phyloP scores from a whole-genome alignment of 2,329 filamentous ascomycete species.

The Hypocrella siamensis region DNA sequence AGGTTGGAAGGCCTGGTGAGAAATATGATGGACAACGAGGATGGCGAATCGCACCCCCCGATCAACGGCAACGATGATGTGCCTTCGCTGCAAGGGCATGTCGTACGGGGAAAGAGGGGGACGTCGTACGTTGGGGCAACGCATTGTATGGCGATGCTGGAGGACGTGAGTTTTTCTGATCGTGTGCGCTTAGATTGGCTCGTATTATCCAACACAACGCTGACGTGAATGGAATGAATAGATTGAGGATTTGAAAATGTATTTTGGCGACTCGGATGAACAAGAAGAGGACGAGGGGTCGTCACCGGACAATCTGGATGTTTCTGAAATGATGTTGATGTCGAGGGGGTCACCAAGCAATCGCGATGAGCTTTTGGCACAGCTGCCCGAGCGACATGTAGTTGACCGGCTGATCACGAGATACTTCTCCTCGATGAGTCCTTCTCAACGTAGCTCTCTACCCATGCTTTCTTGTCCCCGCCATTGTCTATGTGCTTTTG shows the following conservation, averaged over 20 bases:
- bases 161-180: constrained; percentile 30
- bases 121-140: constrained; percentile 42
- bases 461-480: not conserved
- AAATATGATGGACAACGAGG: constrained; percentile 30
- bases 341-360: constrained; percentile 21
- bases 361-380: constrained; percentile 29
- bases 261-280: constrained; percentile 34
- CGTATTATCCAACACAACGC: too few species aligned
- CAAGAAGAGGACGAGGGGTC: constrained; percentile 15
- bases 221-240: too few species aligned
- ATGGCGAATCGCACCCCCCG: not conserved
- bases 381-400: constrained; percentile 28
- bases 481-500: too few species aligned
- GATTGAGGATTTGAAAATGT: constrained; percentile 44
- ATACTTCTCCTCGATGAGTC: constrained; percentile 37
- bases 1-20: constrained; percentile 43
- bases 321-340: constrained; percentile 27
- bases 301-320: constrained; percentile 17
- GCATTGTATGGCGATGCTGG: constrained; percentile 43
- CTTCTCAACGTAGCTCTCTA: constrained; percentile 28
- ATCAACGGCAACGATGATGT: not conserved
- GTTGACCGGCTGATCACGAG: constrained; percentile 34
- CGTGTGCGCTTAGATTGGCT: not conserved
- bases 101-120: constrained; percentile 25
- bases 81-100: constrained; percentile 19